These are phyloP conservation scores for Solanum acaule DNA, from an alignment of 257 asterid species.

Conservation along the genomic window DNA sequence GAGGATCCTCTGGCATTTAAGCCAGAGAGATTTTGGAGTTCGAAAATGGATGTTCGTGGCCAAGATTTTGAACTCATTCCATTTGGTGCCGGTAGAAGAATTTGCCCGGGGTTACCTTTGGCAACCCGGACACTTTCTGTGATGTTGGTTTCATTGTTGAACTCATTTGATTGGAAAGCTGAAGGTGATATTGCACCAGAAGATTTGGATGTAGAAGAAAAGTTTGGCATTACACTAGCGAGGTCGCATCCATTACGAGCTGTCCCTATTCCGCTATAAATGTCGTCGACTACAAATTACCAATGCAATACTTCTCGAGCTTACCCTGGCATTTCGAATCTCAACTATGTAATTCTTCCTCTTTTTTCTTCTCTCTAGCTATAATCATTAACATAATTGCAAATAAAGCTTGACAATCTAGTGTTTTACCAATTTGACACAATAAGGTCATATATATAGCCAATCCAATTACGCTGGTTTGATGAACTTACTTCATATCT, in stretches of 20 bases:
- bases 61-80: conserved; percentile 60
- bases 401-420: too few species aligned
- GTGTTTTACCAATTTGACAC: not conserved
- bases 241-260: conserved; percentile 44
- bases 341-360: not conserved
- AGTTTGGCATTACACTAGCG: conserved; percentile 51
- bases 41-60: conserved; percentile 47
- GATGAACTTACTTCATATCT: not conserved
- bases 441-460: not conserved
- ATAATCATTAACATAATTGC: too few species aligned
- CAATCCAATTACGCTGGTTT: not conserved
- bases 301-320: too few species aligned
- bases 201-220: conserved; percentile 53
- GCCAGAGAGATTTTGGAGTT: conserved; percentile 48
- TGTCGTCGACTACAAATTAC: not conserved
- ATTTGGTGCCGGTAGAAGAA: conserved; percentile 70
- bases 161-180: conserved; percentile 59
- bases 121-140: conserved; percentile 46
- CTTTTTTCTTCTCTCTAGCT: too few species aligned
- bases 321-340: not conserved
- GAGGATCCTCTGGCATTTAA: conserved; percentile 42
- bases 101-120: conserved; percentile 67
- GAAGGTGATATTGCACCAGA: conserved; percentile 25
- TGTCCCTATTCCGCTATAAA: conserved; percentile 32
- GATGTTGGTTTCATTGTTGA: conserved; percentile 54